Evolutionary conservation across 2,329 filamentous ascomycete genomes (phyloP).

Genomic region (Botrytis paeoniae): DNA sequence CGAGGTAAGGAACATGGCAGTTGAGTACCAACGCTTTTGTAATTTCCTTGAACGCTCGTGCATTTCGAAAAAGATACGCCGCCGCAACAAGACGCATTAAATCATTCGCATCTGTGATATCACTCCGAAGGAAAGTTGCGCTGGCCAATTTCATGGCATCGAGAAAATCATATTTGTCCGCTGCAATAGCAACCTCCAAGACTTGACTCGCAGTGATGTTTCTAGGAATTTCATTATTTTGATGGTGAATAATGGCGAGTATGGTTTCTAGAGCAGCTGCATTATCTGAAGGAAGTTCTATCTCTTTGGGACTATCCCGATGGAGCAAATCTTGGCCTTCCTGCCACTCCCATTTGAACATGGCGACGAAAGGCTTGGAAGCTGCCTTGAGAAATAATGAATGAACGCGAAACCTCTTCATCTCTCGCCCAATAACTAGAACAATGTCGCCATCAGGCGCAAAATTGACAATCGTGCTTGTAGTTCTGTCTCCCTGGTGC

Average conservation of each 20-base stretch:
- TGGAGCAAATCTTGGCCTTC: conserved; percentile 18
- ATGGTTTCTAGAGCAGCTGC: conserved; percentile 21
- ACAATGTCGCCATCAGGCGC: conserved; percentile 24
- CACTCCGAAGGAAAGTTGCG: conserved; percentile 15
- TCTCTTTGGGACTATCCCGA: conserved; percentile 17
- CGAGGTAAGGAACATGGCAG: conserved; percentile 13
- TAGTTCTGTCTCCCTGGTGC: not conserved
- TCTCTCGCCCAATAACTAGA: conserved; percentile 24
- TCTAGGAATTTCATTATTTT: conserved; percentile 20
- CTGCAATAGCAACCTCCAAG: conserved; percentile 20
- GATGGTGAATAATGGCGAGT: conserved; percentile 22
- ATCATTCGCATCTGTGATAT: not conserved
- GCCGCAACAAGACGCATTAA: conserved; percentile 19
- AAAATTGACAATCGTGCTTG: conserved; percentile 15
- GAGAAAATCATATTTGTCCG: conserved; percentile 26
- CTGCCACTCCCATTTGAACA: conserved; percentile 22
- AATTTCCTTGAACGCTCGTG: conserved; percentile 22
- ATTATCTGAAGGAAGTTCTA: conserved; percentile 24
- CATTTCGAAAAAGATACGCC: conserved; percentile 24
- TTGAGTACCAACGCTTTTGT: conserved; percentile 22
- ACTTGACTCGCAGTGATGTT: conserved; percentile 19
- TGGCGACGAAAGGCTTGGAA: conserved; percentile 25
- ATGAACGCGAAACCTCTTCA: conserved; percentile 21
- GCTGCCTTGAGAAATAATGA: conserved; percentile 24
- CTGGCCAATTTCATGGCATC: conserved; percentile 22